Evolutionary conservation across 805 yeast species (phyloP).

Genomic region (Starmera quercuum): DNA sequence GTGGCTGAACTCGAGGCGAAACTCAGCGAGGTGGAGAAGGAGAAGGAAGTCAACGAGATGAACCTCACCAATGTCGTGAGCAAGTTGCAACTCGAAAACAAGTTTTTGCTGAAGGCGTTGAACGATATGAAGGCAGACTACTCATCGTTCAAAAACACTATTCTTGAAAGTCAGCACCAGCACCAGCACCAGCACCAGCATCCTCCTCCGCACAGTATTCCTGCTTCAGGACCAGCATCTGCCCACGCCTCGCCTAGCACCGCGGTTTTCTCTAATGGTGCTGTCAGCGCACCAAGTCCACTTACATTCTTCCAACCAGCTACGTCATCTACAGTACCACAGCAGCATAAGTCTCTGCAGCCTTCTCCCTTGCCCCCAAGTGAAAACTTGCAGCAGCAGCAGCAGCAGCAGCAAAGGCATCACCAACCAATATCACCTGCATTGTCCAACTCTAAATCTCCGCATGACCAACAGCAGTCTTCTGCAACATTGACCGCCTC

Average conservation of each 20-base stretch:
- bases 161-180: constrained; percentile 2
- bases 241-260: constrained; percentile 14
- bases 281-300: constrained; percentile 19
- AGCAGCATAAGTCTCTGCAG: constrained; percentile 1
- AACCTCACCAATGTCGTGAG: constrained; percentile 15
- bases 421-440: constrained; percentile 3
- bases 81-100: constrained; percentile 25
- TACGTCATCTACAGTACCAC: constrained; percentile 31
- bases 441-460: constrained; percentile 3
- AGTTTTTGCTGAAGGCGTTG: constrained; percentile 21
- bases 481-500: neutral
- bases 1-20: constrained; percentile 72
- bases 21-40: constrained; percentile 60
- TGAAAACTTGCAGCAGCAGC: constrained; percentile 1
- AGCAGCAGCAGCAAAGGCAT: constrained; percentile 7
- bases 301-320: constrained; percentile 42
- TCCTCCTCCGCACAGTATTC: constrained; percentile 6
- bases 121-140: constrained; percentile 21
- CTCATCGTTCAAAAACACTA: constrained; percentile 13
- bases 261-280: constrained; percentile 19
- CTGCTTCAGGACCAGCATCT: neutral
- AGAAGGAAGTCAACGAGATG: constrained; percentile 47
- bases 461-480: neutral
- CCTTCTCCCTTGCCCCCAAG: neutral
- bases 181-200: constrained; percentile 7